These are phyloP conservation scores for Pseudogymnoascus sp. DNA, from an alignment of 2,329 filamentous ascomycete genomes.

Conservation along the genomic window DNA sequence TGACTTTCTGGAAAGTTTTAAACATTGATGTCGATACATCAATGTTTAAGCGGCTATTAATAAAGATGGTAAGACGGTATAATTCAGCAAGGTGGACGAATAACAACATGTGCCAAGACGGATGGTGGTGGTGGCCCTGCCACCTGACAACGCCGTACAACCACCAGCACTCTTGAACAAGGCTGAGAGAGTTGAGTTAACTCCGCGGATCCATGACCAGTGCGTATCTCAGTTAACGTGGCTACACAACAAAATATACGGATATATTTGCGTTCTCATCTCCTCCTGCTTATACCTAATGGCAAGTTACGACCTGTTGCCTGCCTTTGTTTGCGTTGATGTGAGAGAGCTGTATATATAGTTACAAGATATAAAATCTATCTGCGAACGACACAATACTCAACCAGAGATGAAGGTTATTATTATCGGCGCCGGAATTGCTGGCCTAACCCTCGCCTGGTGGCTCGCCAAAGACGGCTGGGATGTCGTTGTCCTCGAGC, in stretches of 20 bases:
- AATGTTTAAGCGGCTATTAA: too few relatives aligned
- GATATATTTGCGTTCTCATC: not conserved
- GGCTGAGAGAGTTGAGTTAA: not conserved
- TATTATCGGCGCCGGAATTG: not conserved
- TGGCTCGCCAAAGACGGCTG: slow-evolving; percentile 1
- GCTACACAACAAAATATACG: not conserved
- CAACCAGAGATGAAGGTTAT: not conserved
- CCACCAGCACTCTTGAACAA: not conserved
- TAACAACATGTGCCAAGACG: not conserved
- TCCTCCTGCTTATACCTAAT: not conserved
- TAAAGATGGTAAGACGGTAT: too few relatives aligned
- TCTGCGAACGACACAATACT: not conserved
- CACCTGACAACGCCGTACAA: not conserved
- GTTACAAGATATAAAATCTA: not conserved
- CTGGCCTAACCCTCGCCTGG: not conserved
- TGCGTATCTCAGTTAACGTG: not conserved
- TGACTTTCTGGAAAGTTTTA: too few relatives aligned
- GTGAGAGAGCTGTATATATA: not conserved
- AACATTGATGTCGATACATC: too few relatives aligned
- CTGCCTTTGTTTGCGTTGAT: not conserved
- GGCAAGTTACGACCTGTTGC: not conserved
- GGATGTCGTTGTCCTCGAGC: not conserved
- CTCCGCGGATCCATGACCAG: too few relatives aligned
- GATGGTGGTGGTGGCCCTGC: not conserved
- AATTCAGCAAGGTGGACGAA: not conserved